Evolutionary conservation across 805 yeast species (phyloP).

Genomic region (Ogataea polymorpha): DNA sequence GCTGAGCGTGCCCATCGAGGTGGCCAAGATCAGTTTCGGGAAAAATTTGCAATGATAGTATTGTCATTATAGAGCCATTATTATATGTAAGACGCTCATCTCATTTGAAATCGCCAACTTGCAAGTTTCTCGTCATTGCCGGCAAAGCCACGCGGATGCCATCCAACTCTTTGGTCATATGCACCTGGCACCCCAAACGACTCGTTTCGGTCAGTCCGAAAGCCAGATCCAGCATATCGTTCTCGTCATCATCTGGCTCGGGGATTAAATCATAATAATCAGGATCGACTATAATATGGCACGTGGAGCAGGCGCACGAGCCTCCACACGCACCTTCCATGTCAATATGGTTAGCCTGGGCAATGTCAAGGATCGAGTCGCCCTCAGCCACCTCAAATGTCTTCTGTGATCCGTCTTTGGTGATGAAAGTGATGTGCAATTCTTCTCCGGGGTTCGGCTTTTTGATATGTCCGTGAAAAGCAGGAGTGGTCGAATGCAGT

Average conservation of each 20-base stretch:
- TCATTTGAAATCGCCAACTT: conserved; percentile 69
- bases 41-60: not conserved
- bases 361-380: conserved; percentile 87
- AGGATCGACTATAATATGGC: conserved; percentile 96
- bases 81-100: conserved; percentile 2
- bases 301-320: conserved; percentile 97
- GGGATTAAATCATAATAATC: conserved; percentile 87
- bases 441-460: conserved; percentile 95
- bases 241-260: conserved; percentile 96
- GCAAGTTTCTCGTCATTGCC: conserved; percentile 94
- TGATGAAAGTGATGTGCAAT: conserved; percentile 77
- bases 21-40: conserved; percentile 16
- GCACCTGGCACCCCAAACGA: conserved; percentile 90
- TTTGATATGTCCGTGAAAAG: conserved; percentile 78
- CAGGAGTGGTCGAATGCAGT: conserved; percentile 19
- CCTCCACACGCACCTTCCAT: conserved; percentile 99
- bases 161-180: conserved; percentile 85
- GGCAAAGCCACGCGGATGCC: conserved; percentile 95
- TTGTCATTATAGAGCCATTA: not conserved
- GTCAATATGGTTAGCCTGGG: conserved; percentile 88
- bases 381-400: conserved; percentile 88
- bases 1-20: conserved; percentile 23
- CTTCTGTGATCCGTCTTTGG: conserved; percentile 85
- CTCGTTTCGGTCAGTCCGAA: conserved; percentile 97
- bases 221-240: conserved; percentile 97